Evolutionary conservation across 2,329 filamentous ascomycete genomes (phyloP), one percentile per base, ranked within the genome.

Genomic region (Chalaropsis ovoidea): DNA sequence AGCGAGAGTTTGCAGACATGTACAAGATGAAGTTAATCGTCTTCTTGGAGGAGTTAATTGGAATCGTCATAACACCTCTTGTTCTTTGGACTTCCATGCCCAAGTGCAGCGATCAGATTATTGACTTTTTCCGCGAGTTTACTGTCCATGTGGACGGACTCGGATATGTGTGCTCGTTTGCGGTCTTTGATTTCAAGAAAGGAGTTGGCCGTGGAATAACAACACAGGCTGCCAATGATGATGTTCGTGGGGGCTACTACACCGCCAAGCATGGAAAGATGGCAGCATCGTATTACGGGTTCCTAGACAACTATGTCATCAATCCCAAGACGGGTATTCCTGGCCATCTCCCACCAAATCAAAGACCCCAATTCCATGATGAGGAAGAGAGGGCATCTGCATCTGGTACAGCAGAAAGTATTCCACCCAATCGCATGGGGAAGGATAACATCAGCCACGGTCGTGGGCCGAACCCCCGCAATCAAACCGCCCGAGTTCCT

Each of bases 61-160:
- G 92, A 71, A 95, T 99, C 73, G 83, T 97, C 65, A 87, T 95
- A 66, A 95, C 93, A 0, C 94, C 94, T 0, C 86, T 96, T 71
- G 83, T 99, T 52, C 82, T 99, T 13, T 88, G 92, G 77, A 87
- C 89, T 72, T 92, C 89, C 68, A 80, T 97, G 42, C 90, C 92
- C 0, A 88, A 86, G 70, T 95, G 89, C 74, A 93, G 89, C 73
- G 93, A 97, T 70, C 89, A 92, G 67, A 87, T 99, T 69, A 87
- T 97, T 67, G 94, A 99, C 76, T 99, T 99, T 76, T 97, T 99
- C 78, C 86, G 94, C 47, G 94, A 99, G 73, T 96, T 97, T 70
- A 97, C 94, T 0, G 86, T 99, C 24, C 92, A 99, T 70, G 93
- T 99, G 17, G 94, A 99, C 72, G 94, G 94, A 0, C 82, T 99